Percentiles rank a stretch among this genome's conserved stretches.
phyloP scores from a whole-genome alignment of 495 filamentous ascomycete genomes.

The Xylaria castorea region DNA sequence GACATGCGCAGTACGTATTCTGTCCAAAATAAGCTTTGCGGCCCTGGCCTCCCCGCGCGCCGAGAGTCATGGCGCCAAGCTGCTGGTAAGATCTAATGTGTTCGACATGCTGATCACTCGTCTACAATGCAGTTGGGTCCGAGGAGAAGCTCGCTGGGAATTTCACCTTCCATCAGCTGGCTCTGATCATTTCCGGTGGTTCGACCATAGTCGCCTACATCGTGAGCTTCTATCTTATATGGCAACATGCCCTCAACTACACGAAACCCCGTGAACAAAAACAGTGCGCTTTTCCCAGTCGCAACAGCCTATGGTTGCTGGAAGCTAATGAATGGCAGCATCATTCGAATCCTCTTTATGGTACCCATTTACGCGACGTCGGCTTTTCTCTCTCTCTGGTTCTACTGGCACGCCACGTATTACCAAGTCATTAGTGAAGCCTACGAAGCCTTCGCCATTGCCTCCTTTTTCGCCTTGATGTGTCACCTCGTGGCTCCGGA shows the following conservation, averaged over 20 bases:
- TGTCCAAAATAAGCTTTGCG: slow-evolving; percentile 26
- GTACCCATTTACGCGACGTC: slow-evolving; percentile 83
- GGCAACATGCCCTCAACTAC: slow-evolving; percentile 82
- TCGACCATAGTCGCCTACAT: slow-evolving; percentile 62
- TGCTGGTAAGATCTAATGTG: slow-evolving; percentile 21
- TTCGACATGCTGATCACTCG: slow-evolving; percentile 34
- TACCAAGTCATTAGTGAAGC: slow-evolving; percentile 82
- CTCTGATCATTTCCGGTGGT: slow-evolving; percentile 58
- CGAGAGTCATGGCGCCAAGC: slow-evolving; percentile 36
- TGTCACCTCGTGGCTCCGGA: slow-evolving; percentile 83
- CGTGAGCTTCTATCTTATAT: slow-evolving; percentile 69
- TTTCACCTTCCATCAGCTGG: slow-evolving; percentile 64
- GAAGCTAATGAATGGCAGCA: slow-evolving; percentile 50
- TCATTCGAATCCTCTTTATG: slow-evolving; percentile 93
- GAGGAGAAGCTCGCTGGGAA: slow-evolving; percentile 52
- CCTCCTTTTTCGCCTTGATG: slow-evolving; percentile 87
- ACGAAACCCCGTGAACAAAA: slow-evolving; percentile 81
- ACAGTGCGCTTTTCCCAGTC: slow-evolving; percentile 59
- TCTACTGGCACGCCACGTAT: slow-evolving; percentile 83
- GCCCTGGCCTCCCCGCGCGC: slow-evolving; percentile 32
- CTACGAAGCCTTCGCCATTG: slow-evolving; percentile 92
- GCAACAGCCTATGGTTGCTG: slow-evolving; percentile 1
- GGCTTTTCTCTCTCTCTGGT: slow-evolving; percentile 77
- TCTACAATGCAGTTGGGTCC: slow-evolving; percentile 36
- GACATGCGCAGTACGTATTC: slow-evolving; percentile 59